phyloP scores from a whole-genome alignment of 1,284 basidiomycete genomes.

The Leccinum discolor region DNA sequence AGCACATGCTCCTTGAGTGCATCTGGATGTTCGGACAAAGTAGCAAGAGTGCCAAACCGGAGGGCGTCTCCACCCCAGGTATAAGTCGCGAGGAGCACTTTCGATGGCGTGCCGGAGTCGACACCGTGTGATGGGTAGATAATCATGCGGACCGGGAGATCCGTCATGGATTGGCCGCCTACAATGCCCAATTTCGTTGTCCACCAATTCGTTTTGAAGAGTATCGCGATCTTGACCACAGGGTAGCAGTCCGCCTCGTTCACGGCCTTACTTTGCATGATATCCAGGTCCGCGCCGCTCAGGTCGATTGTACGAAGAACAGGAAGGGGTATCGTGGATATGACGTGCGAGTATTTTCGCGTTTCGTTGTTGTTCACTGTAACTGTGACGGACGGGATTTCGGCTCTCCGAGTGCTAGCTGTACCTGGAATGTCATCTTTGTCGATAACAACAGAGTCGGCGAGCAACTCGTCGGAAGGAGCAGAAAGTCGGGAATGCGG shows the following conservation, averaged over 20 bases:
- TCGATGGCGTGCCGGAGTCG: conserved; percentile 9
- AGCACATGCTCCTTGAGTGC: conserved; percentile 13
- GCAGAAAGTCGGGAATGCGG: not conserved
- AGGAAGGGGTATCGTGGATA: conserved; percentile 20
- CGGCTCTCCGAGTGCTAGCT: not conserved
- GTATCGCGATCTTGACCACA: conserved; percentile 31
- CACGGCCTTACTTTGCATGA: conserved; percentile 17
- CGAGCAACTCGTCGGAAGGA: not conserved
- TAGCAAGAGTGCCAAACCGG: conserved; percentile 10
- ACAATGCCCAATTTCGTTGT: conserved; percentile 20
- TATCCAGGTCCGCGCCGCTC: conserved; percentile 7
- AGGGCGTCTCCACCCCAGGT: not conserved
- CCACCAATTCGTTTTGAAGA: conserved; percentile 38
- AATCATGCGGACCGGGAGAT: conserved; percentile 34
- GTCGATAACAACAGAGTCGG: not conserved
- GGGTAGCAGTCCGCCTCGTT: not conserved
- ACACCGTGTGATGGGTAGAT: conserved; percentile 38
- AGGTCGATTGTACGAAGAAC: conserved; percentile 17
- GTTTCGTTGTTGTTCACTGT: conserved; percentile 1
- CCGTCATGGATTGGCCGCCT: conserved; percentile 37
- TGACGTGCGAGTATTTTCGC: conserved; percentile 13
- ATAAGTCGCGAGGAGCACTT: conserved; percentile 17
- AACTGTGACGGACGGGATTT: conserved; percentile 2
- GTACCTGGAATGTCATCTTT: not conserved
- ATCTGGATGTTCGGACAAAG: not conserved